Conservation (phyloP, 106 monocot genomes). For the Acanthochlamys bracteata region DNA sequence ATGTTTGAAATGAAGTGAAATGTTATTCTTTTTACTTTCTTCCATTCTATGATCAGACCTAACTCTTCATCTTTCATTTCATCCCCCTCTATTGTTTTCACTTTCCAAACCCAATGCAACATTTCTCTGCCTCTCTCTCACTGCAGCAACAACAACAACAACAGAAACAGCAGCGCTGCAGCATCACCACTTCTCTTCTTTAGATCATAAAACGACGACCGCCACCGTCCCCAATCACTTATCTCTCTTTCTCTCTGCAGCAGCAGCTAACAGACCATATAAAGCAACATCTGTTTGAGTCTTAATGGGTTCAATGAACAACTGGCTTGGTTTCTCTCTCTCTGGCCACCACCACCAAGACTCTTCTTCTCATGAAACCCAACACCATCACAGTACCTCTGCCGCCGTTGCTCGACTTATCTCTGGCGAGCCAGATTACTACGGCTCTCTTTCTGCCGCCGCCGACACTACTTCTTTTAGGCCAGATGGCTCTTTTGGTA, state of each 20-base stretch:
- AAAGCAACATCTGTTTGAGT: not conserved
- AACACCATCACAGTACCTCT: not conserved
- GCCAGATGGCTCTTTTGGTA: slow-evolving; percentile 43
- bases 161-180: slow-evolving; percentile 1
- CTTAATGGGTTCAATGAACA: slow-evolving; percentile 52
- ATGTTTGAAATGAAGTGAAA: slow-evolving; percentile 11
- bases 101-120: too few relatives aligned
- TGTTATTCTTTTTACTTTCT: slow-evolving; percentile 15
- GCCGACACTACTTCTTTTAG: slow-evolving; percentile 17
- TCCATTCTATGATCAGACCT: slow-evolving; percentile 1
- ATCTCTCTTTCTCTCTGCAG: not conserved
- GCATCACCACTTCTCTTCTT: slow-evolving; percentile 1
- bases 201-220: slow-evolving; percentile 8
- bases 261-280: too few relatives aligned
- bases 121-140: too few relatives aligned
- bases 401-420: slow-evolving; percentile 10
- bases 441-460: slow-evolving; percentile 13
- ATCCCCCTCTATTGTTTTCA: not conserved
- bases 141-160: too few relatives aligned
- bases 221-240: not conserved
- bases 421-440: slow-evolving; percentile 34
- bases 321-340: slow-evolving; percentile 90
- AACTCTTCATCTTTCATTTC: slow-evolving; percentile 23
- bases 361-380: slow-evolving; percentile 5
- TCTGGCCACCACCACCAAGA: slow-evolving; percentile 34